These are phyloP conservation scores for Alternaria conjuncta DNA, from an alignment of 2,329 filamentous ascomycete species.

Conservation along the genomic window DNA sequence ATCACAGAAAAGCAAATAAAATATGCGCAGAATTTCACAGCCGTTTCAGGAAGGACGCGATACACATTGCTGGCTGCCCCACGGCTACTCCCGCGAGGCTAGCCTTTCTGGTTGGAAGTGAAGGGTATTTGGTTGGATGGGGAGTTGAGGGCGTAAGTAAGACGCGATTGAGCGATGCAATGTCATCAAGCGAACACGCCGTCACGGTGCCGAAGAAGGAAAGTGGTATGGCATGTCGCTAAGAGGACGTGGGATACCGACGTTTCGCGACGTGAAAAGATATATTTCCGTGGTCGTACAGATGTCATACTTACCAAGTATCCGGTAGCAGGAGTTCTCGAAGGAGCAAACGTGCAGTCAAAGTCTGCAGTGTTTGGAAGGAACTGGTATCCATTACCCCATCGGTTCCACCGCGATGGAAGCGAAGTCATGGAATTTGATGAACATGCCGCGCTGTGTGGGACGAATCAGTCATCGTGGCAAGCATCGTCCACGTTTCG, in stretches of 20 bases:
- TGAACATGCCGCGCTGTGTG: conserved; percentile 34
- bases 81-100: conserved; percentile 33
- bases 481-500: conserved; percentile 23
- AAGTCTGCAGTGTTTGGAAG: conserved; percentile 1
- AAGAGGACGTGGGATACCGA: background rate
- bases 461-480: conserved; percentile 16
- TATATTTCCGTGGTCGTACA: background rate
- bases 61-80: conserved; percentile 12
- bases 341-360: conserved; percentile 1
- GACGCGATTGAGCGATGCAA: background rate
- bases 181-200: background rate
- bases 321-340: background rate
- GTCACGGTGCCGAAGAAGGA: background rate
- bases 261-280: background rate
- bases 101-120: conserved; percentile 13
- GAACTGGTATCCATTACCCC: conserved; percentile 4
- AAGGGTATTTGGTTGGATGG: background rate
- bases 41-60: conserved; percentile 17
- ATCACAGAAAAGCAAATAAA: background rate
- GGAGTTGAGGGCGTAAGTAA: background rate
- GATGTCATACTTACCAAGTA: background rate
- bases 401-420: conserved; percentile 20
- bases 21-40: background rate
- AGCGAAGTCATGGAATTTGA: conserved; percentile 11
- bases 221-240: background rate